Base-by-base conservation (phyloP, 1,284 basidiomycete species). In the Thecaphora thlaspeos region DNA sequence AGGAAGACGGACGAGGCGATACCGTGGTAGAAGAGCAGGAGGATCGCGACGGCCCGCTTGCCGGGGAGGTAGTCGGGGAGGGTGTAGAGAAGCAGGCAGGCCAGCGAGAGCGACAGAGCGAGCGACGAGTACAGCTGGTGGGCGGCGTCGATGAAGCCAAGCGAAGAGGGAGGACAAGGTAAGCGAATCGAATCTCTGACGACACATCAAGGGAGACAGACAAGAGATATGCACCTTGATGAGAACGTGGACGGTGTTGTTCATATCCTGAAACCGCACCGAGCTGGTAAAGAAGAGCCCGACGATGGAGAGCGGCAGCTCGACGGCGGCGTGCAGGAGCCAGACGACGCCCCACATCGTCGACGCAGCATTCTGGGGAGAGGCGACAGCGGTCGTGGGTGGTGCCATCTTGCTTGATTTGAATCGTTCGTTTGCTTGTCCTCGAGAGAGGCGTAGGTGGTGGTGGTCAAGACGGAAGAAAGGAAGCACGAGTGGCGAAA, bases 21-120 rank as follows among this genome's bases (percentile, higher is more conserved):
- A 62, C 82, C 85, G 75, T 91, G 89, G 76, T 90, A 90, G 12
- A 90, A 70, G 55, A 87, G 85, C 5, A 91, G 82, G 14, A 82
- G 84, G 44, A 90, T 85, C 0, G 87, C 89, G 3, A 89, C 79
- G 0, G 88, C 89, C 17, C 89, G 84, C 79, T 91, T 91, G 9
- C 88, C 88, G 0, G 89, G 89, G 4, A 90, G 80, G 77, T 88
- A 89, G 68, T 91, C 89, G 85, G 64, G 68, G 12, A 71, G 53
- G 3, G 46, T 56, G 45, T 58, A 65, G 15, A 61, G 41, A 18
- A 68, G 48, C 14, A 67, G 19, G 41, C 59, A 58, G 19, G 61
- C 42, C 19, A 73, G 43, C 34, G 60, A 52, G 21, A 57, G 56
- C 15, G 52, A 42, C 12, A 65, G 49, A 2, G 52, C 21, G 3